A percentile compares a stretch with the other conserved stretches of the same genome.
Evolutionary conservation across 805 yeast species (phyloP).

Genomic region (Cyberlindnera bimundalis): DNA sequence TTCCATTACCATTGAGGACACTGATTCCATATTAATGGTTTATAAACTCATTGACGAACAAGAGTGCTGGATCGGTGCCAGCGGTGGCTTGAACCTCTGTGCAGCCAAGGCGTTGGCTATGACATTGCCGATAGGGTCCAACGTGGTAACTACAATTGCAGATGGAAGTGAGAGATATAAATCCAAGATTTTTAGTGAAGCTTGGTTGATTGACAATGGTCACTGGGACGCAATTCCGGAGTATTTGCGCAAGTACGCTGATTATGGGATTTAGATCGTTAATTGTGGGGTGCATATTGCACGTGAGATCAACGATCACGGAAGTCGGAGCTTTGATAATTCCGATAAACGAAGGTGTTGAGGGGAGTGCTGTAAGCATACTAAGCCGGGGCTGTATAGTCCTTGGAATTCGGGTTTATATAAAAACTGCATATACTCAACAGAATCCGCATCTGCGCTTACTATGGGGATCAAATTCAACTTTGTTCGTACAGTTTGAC

Average conservation of each 20-base stretch:
- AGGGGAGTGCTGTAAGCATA: too few species aligned
- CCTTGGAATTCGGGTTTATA: too few species aligned
- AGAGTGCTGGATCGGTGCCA: slow-evolving; percentile 23
- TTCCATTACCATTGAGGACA: slow-evolving; percentile 17
- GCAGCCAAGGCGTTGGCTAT: slow-evolving; percentile 22
- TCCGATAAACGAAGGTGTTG: too few species aligned
- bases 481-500: too few species aligned
- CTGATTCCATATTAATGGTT: slow-evolving; percentile 19
- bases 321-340: too few species aligned
- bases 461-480: too few species aligned
- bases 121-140: slow-evolving; percentile 25
- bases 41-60: slow-evolving; percentile 20
- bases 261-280: slow-evolving; percentile 4
- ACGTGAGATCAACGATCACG: too few species aligned
- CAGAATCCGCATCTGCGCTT: too few species aligned
- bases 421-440: too few species aligned
- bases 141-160: slow-evolving; percentile 25
- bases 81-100: slow-evolving; percentile 24
- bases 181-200: slow-evolving; percentile 20
- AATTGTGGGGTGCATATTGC: too few species aligned
- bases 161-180: slow-evolving; percentile 24
- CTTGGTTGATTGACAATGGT: slow-evolving; percentile 19
- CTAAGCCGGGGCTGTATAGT: too few species aligned
- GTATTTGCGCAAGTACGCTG: slow-evolving; percentile 18
- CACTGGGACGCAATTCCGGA: slow-evolving; percentile 25